Base-by-base conservation (phyloP, 257 asterid species). In the Lycium barbarum region DNA sequence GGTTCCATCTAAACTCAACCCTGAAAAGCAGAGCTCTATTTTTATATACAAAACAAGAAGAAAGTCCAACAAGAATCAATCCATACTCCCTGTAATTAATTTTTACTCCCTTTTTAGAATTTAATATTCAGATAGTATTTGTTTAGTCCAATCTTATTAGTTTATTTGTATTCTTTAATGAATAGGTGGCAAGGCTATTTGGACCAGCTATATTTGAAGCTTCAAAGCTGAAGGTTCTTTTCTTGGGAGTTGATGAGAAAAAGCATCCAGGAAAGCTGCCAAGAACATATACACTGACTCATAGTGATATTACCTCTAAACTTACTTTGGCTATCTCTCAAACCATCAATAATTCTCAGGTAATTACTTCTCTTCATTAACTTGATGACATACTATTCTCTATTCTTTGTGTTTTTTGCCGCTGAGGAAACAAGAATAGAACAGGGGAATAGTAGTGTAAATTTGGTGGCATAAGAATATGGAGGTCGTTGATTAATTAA, bases 121-220 rank as follows among this genome's bases (percentile, higher is more conserved):
- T 65, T 65, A 65, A 26, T 65, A 65, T 65, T 63, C 38, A 63
- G 38, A 63, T 63, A 63, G 22, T 22, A 17, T 22, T 22, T 63
- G 33, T 26, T 26, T 26, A 26, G 33, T 26, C 33, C 33, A 26
- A 26, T 26, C 33, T 62, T 17, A 40, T 36, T 81, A 79, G 38
- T 38, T 78, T 43, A 14, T 26, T 63, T 33, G 36, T 49, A 26
- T 47, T 7, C 6, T 61, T 45, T 33, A 57, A 17, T 62, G 51
- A 79, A 26, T 89, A 95, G 99, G 97, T 94, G 79, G 95, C 98
- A 0, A 93, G 99, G 83, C 78, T 95, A 87, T 95, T 95, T 76
- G 99, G 99, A 83, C 99, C 97, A 1, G 95, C 98, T 1, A 93
- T 89, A 81, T 94, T 94, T 89, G 96, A 94, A 86, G 95, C 95